Percentiles rank a stretch among this genome's conserved stretches.
Evolutionary conservation across 768 basidiomycete genomes (phyloP).

Genomic region (Tricholoma bakamatsutake): DNA sequence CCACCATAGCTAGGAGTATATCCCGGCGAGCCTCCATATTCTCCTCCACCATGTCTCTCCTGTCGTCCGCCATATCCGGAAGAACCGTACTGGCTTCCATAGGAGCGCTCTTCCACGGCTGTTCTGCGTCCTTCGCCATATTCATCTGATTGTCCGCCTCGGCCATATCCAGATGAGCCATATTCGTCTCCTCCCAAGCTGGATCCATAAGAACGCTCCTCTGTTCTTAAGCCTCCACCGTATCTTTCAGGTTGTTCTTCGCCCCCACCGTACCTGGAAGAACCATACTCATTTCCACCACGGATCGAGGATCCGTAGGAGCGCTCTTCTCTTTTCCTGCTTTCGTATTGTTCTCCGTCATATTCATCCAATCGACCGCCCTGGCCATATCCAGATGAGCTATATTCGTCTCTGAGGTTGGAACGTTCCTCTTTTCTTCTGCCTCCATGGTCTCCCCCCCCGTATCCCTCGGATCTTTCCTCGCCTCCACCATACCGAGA

Average conservation of each 20-base stretch:
- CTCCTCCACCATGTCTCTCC: conserved; percentile 16
- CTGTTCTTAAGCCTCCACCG: conserved; percentile 12
- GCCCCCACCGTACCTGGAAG: conserved; percentile 11
- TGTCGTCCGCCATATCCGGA: conserved; percentile 8
- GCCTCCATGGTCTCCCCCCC: not conserved
- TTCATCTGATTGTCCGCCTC: conserved; percentile 5
- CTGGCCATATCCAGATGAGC: conserved; percentile 12
- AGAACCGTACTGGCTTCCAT: conserved; percentile 2
- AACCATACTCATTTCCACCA: conserved; percentile 14
- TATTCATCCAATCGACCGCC: conserved; percentile 5
- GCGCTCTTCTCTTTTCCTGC: conserved; percentile 9
- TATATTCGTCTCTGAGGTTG: conserved; percentile 14
- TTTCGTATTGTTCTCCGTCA: not conserved
- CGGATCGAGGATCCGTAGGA: conserved; percentile 10
- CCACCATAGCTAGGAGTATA: conserved; percentile 3
- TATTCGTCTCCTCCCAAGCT: conserved; percentile 14
- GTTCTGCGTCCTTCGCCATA: conserved; percentile 3
- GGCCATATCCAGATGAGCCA: conserved; percentile 12
- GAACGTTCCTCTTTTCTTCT: conserved; percentile 11
- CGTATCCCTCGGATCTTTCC: conserved; percentile 1
- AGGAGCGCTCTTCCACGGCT: conserved; percentile 8
- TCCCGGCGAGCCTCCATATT: conserved; percentile 11
- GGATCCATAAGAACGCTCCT: conserved; percentile 12
- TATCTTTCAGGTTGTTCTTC: conserved; percentile 14
- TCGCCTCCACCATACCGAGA: conserved; percentile 8